These are phyloP conservation scores for Boletus tomentosulus DNA, from an alignment of 768 basidiomycete genomes.

Conservation along the genomic window DNA sequence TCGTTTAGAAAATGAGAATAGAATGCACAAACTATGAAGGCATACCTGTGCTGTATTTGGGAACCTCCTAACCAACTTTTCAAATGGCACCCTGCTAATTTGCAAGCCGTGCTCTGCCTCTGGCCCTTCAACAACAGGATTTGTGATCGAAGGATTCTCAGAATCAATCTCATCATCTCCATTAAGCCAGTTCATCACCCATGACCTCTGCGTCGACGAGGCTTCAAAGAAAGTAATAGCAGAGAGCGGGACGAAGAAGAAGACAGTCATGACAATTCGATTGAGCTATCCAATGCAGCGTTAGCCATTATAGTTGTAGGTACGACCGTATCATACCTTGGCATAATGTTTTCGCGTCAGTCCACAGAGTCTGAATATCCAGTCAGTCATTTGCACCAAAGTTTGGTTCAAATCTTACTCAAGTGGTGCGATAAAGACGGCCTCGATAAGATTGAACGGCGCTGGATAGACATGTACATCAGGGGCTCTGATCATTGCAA, in stretches of 20 bases:
- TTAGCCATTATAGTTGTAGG: conserved; percentile 1
- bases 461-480: conserved; percentile 83
- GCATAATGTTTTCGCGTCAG: conserved; percentile 55
- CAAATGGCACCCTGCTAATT: conserved; percentile 70
- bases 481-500: conserved; percentile 81
- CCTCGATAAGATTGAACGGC: conserved; percentile 88
- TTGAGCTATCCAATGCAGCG: conserved; percentile 50
- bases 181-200: conserved; percentile 67
- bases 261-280: conserved; percentile 63
- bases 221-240: conserved; percentile 72
- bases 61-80: conserved; percentile 64
- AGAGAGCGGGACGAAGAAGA: conserved; percentile 81
- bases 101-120: conserved; percentile 50
- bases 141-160: conserved; percentile 47
- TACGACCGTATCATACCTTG: conserved; percentile 34
- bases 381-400: background rate
- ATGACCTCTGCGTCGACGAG: conserved; percentile 51
- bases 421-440: conserved; percentile 73
- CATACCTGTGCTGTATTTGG: conserved; percentile 70
- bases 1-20: conserved; percentile 4
- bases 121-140: conserved; percentile 59
- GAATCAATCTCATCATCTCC: conserved; percentile 55
- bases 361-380: conserved; percentile 36
- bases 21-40: background rate
- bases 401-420: conserved; percentile 53